A percentile compares a stretch with the other conserved stretches of the same genome.
Evolutionary conservation across 2,329 filamentous ascomycete genomes (phyloP).

Genomic region (Aspergillus arachidicola): DNA sequence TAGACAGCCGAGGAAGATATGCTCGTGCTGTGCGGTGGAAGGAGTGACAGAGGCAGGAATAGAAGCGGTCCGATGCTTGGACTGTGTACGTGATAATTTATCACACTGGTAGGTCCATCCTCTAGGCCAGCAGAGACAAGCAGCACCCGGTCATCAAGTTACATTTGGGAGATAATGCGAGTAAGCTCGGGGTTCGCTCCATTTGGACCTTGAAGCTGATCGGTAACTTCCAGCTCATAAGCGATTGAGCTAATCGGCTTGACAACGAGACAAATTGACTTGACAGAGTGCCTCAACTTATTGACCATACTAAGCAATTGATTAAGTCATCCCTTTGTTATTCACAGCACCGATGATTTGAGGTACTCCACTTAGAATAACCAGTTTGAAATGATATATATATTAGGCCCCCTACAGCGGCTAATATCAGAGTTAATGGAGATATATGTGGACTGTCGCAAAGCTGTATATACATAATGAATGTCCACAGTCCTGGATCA

Average conservation of each 20-base stretch:
- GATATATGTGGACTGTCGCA: background rate
- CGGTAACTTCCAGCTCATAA: background rate
- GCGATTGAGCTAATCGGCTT: background rate
- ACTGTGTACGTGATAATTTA: constrained; percentile 33
- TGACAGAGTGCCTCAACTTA: background rate
- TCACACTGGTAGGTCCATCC: constrained; percentile 17
- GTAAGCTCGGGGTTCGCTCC: background rate
- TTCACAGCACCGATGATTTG: background rate
- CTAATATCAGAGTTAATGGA: background rate
- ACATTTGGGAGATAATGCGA: background rate
- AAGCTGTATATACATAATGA: background rate
- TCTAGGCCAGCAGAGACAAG: background rate
- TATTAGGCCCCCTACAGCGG: background rate
- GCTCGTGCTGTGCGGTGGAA: constrained; percentile 44
- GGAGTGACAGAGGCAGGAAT: constrained; percentile 38
- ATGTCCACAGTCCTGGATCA: background rate
- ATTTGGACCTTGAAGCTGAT: background rate
- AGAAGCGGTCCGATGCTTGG: constrained; percentile 42
- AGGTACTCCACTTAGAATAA: background rate
- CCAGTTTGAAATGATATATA: background rate
- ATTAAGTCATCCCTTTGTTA: background rate
- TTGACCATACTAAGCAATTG: background rate
- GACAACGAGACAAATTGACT: background rate
- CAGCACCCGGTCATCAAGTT: background rate
- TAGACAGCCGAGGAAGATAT: constrained; percentile 36